Evolutionary conservation across 1,284 basidiomycete species (phyloP), one percentile per base, ranked within the genome.

Genomic region (Rhodofomes roseus): DNA sequence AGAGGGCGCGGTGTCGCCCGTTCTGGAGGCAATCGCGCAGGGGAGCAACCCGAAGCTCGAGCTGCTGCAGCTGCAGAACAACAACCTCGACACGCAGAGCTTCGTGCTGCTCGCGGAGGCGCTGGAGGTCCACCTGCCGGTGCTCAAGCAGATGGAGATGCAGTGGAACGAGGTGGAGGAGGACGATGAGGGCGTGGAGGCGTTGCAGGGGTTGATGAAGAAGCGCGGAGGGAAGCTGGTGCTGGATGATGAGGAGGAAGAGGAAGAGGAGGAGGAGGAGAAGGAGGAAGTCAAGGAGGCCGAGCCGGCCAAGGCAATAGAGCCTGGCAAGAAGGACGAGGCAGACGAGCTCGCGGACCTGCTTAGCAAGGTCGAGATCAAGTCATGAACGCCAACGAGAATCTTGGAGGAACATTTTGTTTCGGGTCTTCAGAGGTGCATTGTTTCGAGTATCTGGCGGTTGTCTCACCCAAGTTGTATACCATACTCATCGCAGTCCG

Each of bases 131-230:
- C 83, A 85, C 61, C 77, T 91, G 59, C 75, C 74, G 56, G 74
- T 74, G 53, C 73, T 96, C 60, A 87, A 77, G 70, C 77, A 74
- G 56, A 74, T 97, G 59, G 95, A 96, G 73, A 69, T 97, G 60
- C 94, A 95, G 71, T 93, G 92, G 75, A 97, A 98, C 71, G 88
- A 93, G 44, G 83, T 85, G 39, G 89, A 92, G 43, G 89, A 92
- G 52, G 92, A 95, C 57, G 91, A 92, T 40, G 67, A 67, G 59
- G 81, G 84, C 68, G 76, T 95, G 40, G 82, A 85, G 60, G 80
- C 83, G 58, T 73, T 96, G 44, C 78, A 78, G 55, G 77, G 83
- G 61, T 84, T 85, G 43, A 74, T 97, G 71, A 87, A 82, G 65
- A 77, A 81, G 56, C 86, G 93, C 61, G 89, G 87, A 25, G 79